Percentiles rank a stretch among this genome's conserved stretches.
Conservation (phyloP, 129 eudicot species). For the Pulicaria dysenterica region DNA sequence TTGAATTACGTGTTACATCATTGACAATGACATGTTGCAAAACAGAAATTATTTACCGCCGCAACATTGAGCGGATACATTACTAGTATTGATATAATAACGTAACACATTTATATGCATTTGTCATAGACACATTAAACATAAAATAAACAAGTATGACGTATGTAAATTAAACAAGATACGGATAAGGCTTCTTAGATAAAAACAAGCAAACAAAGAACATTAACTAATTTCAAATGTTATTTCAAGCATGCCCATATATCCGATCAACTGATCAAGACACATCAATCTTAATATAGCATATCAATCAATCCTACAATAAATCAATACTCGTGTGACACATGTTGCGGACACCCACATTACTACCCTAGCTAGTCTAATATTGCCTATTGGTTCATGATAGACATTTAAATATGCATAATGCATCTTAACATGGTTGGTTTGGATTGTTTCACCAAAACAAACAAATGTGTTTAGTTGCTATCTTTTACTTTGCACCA, state of each 20-base stretch:
- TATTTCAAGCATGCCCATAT: not conserved
- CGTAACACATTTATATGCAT: too few relatives aligned
- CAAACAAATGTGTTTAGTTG: conserved; percentile 39
- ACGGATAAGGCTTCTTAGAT: not conserved
- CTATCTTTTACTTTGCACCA: conserved; percentile 42
- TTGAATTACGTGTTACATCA: too few relatives aligned
- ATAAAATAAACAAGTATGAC: too few relatives aligned
- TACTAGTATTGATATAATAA: too few relatives aligned
- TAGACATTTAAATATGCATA: conserved; percentile 20
- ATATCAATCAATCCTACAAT: conserved; percentile 1
- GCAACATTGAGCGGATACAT: too few relatives aligned
- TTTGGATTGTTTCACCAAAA: conserved; percentile 23
- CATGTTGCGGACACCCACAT: conserved; percentile 30
- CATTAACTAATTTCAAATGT: not conserved
- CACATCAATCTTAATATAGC: conserved; percentile 2
- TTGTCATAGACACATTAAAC: too few relatives aligned
- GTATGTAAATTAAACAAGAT: not conserved
- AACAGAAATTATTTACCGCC: too few relatives aligned
- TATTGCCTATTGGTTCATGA: conserved; percentile 18
- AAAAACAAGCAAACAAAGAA: not conserved
- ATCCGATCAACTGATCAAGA: not conserved
- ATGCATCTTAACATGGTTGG: conserved; percentile 32
- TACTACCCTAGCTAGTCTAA: conserved; percentile 28
- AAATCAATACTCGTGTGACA: conserved; percentile 29
- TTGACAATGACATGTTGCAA: too few relatives aligned